Evolutionary conservation across 345 rosid genomes (phyloP), one percentile per base, ranked within the genome.

Genomic region (Turritis glabra): DNA sequence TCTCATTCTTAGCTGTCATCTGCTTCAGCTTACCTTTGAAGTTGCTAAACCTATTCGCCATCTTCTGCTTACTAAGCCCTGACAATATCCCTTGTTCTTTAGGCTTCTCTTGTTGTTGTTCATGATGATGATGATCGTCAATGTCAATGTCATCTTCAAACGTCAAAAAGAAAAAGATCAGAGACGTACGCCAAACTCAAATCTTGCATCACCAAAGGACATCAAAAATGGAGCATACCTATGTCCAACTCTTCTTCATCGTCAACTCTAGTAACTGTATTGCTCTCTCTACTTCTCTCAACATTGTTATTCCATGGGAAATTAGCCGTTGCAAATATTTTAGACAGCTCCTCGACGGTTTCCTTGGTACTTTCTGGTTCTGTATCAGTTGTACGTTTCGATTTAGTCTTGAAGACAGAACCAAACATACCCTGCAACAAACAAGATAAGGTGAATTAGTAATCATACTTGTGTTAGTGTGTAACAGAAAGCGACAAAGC

Each of bases 131-230:
- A 43, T 69, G 62, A 77, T 84, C 88, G 4, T 82, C 96, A 1
- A 90, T 77, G 76, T 90, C 86, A 38, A 94, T 94, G 77, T 91
- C 97, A 86, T 94, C 98, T 91, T 81, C 59, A 71, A 46, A 72
- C 13, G 18, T 26, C 38, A 64, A 62, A 50, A 40, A 73, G 3
- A 52, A 38, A 40, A 14, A 11, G 18, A 43, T 73, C 17, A 51
- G 48, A 4, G 47, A 41, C 64, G n/a, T 7, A 60, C 0, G 1
- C 38, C 11, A 27, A 33, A 50, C 48, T 64, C 15, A 27, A 4
- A 14, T 59, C 9, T 11, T 18, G 12, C 54, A 37, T 59, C 52
- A 52, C 3, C 10, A 19, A 35, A 47, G 21, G 13, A 18, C 59
- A 64, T 61, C 33, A 47, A 38, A 18, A 21, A 38, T 64, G 29